Base-by-base conservation (phyloP, 129 eudicot genomes). In the Rutidosis leptorrhynchoides region DNA sequence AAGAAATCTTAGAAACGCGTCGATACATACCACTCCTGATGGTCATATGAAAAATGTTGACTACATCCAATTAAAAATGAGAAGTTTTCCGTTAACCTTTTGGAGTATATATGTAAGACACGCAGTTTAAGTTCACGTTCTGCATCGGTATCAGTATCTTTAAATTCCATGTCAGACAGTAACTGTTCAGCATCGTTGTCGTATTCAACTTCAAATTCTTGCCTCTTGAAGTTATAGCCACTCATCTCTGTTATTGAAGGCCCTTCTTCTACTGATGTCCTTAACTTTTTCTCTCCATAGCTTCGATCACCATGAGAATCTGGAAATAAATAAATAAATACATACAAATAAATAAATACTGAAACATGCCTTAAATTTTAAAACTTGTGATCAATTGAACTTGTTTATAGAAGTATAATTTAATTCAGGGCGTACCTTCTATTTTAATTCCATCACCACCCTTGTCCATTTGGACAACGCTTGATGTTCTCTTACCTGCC, bases 101-200 rank as follows among this genome's bases (percentile, higher is more conserved):
- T 87, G 16, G 76, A 75, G 85, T 92, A 92, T 40, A 88, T 85
- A 27, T 79, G 95, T 78, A 92, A 65, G 32, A 92, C 90, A 46
- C 87, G 79, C 20, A 92, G 76, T 78, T 93, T 93, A 54, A 88
- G 77, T 80, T 93, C 98, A 74, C 79, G 89, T 66, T 88, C 96
- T 26, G 81, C 82, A 54, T 88, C 87, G 30, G 89, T 83, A 60
- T 93, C 98, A 1, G 87, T 68, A 4, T 92, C 98, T 78, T 88
- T 92, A 33, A 92, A 92, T 79, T 92, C 96, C 98, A 92, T 88
- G 78, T 92, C 98, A 28, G 96, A 95, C 27, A 92, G 85, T 58
- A 92, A 65, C 76, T 88, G 98, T 76, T 92, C 98, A 62, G 98
- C 96, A 72, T 92, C 98, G 74, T 92, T 92, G 66, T 92, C 96